These are phyloP conservation scores for Botrytis aclada DNA, from an alignment of 2,329 filamentous ascomycete genomes.

Conservation along the genomic window DNA sequence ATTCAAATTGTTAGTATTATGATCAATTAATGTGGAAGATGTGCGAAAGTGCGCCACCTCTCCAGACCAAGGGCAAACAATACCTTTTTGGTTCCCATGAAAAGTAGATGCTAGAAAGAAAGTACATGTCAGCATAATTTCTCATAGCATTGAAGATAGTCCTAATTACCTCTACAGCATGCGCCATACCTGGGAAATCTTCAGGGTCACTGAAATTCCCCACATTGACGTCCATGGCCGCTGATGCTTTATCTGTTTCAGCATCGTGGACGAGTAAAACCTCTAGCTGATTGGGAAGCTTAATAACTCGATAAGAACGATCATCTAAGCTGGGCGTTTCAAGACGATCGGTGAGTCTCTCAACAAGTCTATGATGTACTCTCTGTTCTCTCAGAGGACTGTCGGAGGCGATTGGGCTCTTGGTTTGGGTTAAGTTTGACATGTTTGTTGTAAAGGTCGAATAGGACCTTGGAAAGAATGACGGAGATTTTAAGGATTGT, in stretches of 20 bases:
- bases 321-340: slow-evolving; percentile 85
- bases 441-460: slow-evolving; percentile 24
- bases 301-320: slow-evolving; percentile 82
- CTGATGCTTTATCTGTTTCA: slow-evolving; percentile 94
- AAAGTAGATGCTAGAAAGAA: slow-evolving; percentile 54
- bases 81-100: slow-evolving; percentile 97
- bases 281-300: slow-evolving; percentile 84
- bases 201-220: slow-evolving; percentile 91
- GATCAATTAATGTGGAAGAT: slow-evolving; percentile 9
- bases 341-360: slow-evolving; percentile 62
- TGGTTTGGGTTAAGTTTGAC: slow-evolving; percentile 36
- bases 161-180: slow-evolving; percentile 68
- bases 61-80: slow-evolving; percentile 15
- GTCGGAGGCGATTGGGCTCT: slow-evolving; percentile 32
- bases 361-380: slow-evolving; percentile 31
- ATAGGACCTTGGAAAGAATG: background rate
- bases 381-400: slow-evolving; percentile 36
- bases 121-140: slow-evolving; percentile 48
- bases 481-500: background rate
- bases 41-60: slow-evolving; percentile 9
- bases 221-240: slow-evolving; percentile 91
- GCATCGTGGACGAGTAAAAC: slow-evolving; percentile 89
- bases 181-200: slow-evolving; percentile 91
- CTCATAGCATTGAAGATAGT: background rate
- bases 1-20: slow-evolving; percentile 25